phyloP scores from a whole-genome alignment of 768 basidiomycete species.

The Piloderma croceum region DNA sequence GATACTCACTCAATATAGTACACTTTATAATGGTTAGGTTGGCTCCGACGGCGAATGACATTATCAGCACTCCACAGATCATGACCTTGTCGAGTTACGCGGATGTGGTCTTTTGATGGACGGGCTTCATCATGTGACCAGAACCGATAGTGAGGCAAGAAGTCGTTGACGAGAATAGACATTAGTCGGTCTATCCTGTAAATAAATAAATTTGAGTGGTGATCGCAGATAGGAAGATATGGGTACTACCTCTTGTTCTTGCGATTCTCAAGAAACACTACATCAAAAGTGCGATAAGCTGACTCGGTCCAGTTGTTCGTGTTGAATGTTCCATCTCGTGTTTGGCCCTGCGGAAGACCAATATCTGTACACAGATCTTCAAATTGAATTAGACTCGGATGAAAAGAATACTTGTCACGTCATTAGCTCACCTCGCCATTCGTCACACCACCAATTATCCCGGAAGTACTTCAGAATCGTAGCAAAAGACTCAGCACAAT shows the following conservation, averaged over 20 bases:
- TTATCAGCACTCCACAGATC: too few species aligned
- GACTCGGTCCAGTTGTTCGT: slow-evolving; percentile 15
- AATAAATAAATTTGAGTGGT: not conserved
- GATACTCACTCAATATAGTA: too few species aligned
- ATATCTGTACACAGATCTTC: slow-evolving; percentile 11
- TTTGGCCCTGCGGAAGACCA: slow-evolving; percentile 5
- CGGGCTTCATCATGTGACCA: too few species aligned
- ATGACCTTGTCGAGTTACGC: too few species aligned
- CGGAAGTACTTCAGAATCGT: slow-evolving; percentile 8
- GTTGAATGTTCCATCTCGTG: slow-evolving; percentile 5
- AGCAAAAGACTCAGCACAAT: not conserved
- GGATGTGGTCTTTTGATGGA: too few species aligned
- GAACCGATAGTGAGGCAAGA: slow-evolving; percentile 3
- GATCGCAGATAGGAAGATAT: too few species aligned
- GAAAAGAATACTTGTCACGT: not conserved
- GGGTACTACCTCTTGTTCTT: slow-evolving; percentile 9
- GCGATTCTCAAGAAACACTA: slow-evolving; percentile 9
- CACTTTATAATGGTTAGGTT: too few species aligned
- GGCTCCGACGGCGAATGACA: too few species aligned
- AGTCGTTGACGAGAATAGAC: slow-evolving; percentile 1
- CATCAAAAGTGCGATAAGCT: slow-evolving; percentile 12
- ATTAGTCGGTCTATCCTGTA: slow-evolving; percentile 3
- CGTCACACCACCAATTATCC: slow-evolving; percentile 9
- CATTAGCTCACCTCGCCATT: slow-evolving; percentile 12
- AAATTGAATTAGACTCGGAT: not conserved